A percentile compares a stretch with the other conserved stretches of the same genome.
These are phyloP conservation scores for Ajuga chamaepitys DNA, from an alignment of 257 asterid genomes.

Conservation along the genomic window DNA sequence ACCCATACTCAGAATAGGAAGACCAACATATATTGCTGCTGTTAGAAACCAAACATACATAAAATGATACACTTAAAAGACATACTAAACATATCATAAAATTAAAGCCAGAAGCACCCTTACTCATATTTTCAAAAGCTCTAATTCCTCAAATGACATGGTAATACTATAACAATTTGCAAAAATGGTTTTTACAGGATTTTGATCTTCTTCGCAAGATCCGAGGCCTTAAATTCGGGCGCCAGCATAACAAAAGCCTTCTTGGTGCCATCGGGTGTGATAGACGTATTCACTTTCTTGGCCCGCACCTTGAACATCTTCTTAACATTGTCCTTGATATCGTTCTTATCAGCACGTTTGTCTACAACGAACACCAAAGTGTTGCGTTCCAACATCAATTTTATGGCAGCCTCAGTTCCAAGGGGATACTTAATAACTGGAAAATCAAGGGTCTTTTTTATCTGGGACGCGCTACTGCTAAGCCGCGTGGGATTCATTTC, in stretches of 20 bases:
- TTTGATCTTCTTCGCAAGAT: slow-evolving; percentile 54
- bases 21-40: too few species aligned
- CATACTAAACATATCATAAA: too few species aligned
- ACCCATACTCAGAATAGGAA: too few species aligned
- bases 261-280: slow-evolving; percentile 56
- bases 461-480: slow-evolving; percentile 26
- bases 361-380: slow-evolving; percentile 68
- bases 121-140: too few species aligned
- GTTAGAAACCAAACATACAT: too few species aligned
- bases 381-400: slow-evolving; percentile 37
- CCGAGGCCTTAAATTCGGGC: slow-evolving; percentile 39
- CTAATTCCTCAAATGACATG: too few species aligned
- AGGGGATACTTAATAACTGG: slow-evolving; percentile 49
- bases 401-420: slow-evolving; percentile 47
- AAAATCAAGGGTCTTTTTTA: slow-evolving; percentile 18
- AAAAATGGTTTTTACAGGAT: slow-evolving; percentile 44
- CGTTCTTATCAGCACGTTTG: slow-evolving; percentile 51
- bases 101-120: too few species aligned
- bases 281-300: slow-evolving; percentile 58
- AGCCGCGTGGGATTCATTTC: slow-evolving; percentile 35
- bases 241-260: slow-evolving; percentile 51
- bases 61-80: too few species aligned
- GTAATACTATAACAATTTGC: too few species aligned
- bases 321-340: slow-evolving; percentile 45
- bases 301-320: slow-evolving; percentile 34